Evolutionary conservation across 257 asterid species (phyloP).

Genomic region (Solanum etuberosum): DNA sequence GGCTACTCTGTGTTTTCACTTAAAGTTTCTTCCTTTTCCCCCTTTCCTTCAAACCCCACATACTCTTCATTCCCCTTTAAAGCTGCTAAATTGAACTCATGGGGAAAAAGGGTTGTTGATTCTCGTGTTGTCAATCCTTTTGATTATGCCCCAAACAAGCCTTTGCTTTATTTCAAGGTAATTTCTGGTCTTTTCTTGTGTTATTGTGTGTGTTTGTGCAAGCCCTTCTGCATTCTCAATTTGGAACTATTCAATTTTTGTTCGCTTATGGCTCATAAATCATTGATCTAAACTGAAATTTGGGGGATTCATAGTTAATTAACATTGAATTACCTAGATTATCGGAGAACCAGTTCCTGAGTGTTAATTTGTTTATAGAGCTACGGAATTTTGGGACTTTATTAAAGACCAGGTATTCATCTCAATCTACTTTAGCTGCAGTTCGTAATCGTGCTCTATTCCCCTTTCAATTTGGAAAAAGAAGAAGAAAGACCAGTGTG

Average conservation of each 20-base stretch:
- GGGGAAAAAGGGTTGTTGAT: background rate
- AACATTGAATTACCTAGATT: background rate
- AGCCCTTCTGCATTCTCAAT: background rate
- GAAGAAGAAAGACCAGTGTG: background rate
- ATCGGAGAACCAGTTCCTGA: background rate
- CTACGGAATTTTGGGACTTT: background rate
- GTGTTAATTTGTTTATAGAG: background rate
- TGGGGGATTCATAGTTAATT: background rate
- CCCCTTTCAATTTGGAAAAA: background rate
- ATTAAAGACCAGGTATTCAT: background rate
- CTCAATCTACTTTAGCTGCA: background rate
- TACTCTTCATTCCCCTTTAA: background rate
- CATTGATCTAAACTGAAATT: background rate
- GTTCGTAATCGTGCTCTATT: background rate
- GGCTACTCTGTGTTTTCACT: slow-evolving; percentile 8
- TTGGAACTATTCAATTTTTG: background rate
- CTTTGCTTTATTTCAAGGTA: slow-evolving; percentile 4
- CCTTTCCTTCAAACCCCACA: background rate
- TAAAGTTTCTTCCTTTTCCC: background rate
- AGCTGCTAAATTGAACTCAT: background rate
- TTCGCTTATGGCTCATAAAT: background rate
- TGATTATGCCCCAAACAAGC: background rate
- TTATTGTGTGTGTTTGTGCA: background rate
- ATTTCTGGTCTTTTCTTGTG: background rate
- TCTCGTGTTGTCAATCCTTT: background rate